Percentiles rank a stretch among this genome's conserved stretches.
Evolutionary conservation across 1,284 basidiomycete genomes (phyloP).

Genomic region (Laetiporus sulphureus): DNA sequence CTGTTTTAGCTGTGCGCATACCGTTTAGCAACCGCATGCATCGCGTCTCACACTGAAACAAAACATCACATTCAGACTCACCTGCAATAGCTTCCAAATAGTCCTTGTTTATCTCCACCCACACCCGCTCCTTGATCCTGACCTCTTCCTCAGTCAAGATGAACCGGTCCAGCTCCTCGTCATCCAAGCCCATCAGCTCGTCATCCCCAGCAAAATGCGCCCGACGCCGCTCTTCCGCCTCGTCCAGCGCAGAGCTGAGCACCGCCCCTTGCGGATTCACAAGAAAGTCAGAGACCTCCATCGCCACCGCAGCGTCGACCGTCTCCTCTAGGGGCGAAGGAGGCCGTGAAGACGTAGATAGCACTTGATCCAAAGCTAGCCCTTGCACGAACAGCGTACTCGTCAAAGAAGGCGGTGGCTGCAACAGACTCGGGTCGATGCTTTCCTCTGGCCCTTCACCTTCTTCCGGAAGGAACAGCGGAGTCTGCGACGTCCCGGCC

Average conservation of each 20-base stretch:
- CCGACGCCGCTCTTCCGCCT: slow-evolving; percentile 52
- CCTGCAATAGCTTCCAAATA: slow-evolving; percentile 88
- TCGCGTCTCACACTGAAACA: slow-evolving; percentile 8
- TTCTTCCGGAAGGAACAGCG: slow-evolving; percentile 12
- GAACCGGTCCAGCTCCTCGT: slow-evolving; percentile 88
- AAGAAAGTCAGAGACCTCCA: slow-evolving; percentile 62
- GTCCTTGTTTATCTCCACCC: slow-evolving; percentile 94
- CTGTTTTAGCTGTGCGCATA: slow-evolving; percentile 55
- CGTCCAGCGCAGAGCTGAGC: slow-evolving; percentile 53
- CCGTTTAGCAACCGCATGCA: slow-evolving; percentile 35
- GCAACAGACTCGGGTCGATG: slow-evolving; percentile 54
- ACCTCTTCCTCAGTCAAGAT: slow-evolving; percentile 84
- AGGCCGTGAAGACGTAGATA: slow-evolving; percentile 5
- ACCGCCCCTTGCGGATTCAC: slow-evolving; percentile 48
- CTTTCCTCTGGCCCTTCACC: slow-evolving; percentile 24
- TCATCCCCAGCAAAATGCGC: slow-evolving; percentile 47
- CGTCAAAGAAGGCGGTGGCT: slow-evolving; percentile 16
- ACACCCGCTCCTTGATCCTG: slow-evolving; percentile 87
- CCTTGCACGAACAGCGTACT: slow-evolving; percentile 10
- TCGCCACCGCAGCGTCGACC: slow-evolving; percentile 48
- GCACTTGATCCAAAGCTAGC: slow-evolving; percentile 15
- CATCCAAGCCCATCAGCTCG: slow-evolving; percentile 79
- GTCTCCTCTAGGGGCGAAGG: slow-evolving; percentile 35
- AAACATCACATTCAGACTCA: slow-evolving; percentile 36
- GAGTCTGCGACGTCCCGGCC: slow-evolving; percentile 24